Evolutionary conservation across 2,329 filamentous ascomycete genomes (phyloP).

Genomic region (Dryadomyces quercus-mongolicae): DNA sequence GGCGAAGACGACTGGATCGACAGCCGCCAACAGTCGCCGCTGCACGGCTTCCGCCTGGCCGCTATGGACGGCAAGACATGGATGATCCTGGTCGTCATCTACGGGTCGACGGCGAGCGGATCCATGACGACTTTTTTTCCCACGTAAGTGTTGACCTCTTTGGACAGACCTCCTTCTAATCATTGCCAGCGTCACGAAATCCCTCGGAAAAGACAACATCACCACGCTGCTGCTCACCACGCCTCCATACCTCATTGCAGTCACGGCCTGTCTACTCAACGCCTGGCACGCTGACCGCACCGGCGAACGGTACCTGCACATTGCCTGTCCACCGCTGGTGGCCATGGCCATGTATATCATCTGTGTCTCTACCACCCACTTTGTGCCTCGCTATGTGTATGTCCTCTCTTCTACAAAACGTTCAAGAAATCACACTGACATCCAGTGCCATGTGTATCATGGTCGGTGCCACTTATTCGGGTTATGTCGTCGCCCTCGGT

Average conservation of each 20-base stretch:
- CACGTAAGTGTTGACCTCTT: too few relatives aligned
- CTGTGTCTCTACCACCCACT: background rate
- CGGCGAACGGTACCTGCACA: background rate
- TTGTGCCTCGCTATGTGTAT: conserved; percentile 1
- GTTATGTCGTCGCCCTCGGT: background rate
- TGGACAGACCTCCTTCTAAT: too few relatives aligned
- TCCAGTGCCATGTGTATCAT: conserved; percentile 1
- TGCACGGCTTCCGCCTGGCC: conserved; percentile 14
- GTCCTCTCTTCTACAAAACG: too few relatives aligned
- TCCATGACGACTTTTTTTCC: conserved; percentile 9
- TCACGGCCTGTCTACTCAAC: conserved; percentile 8
- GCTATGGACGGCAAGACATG: conserved; percentile 15
- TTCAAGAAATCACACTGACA: background rate
- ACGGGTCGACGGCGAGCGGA: background rate
- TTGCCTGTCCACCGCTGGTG: background rate
- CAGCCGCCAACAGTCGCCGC: background rate
- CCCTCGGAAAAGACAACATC: conserved; percentile 13
- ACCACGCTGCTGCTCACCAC: conserved; percentile 20
- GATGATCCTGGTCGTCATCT: conserved; percentile 11
- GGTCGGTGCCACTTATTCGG: background rate
- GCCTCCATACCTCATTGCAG: conserved; percentile 15
- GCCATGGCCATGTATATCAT: conserved; percentile 1
- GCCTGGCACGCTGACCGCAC: conserved; percentile 1
- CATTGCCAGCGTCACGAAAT: conserved; percentile 14
- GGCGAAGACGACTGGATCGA: conserved; percentile 33